Conservation (phyloP, 2,329 filamentous ascomycete genomes). For the Ceratocystis diversiconidia region DNA sequence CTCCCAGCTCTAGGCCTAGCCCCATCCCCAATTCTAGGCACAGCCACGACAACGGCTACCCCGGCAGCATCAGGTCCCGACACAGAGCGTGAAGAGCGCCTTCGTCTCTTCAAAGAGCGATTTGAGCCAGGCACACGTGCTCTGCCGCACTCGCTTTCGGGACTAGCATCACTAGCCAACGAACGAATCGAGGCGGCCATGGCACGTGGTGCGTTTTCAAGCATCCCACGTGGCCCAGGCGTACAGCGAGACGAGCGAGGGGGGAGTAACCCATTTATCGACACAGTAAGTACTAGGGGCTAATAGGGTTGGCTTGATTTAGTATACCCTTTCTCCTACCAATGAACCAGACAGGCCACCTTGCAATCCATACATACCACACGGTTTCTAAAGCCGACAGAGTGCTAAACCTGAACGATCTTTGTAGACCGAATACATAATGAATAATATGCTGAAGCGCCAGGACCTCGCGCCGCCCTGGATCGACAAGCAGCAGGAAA, state of each 20-base stretch:
- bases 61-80: constrained; percentile 41
- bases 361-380: too few species aligned
- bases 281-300: constrained; percentile 38
- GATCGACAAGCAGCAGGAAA: constrained; percentile 97
- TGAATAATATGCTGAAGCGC: constrained; percentile 96
- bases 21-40: constrained; percentile 24
- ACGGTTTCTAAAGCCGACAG: neutral
- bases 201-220: constrained; percentile 71
- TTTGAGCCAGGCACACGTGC: constrained; percentile 59
- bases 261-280: constrained; percentile 75
- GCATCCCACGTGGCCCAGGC: constrained; percentile 66
- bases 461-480: constrained; percentile 93
- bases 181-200: constrained; percentile 86
- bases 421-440: constrained; percentile 73
- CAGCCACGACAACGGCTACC: constrained; percentile 25
- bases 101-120: constrained; percentile 62
- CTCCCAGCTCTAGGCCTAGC: constrained; percentile 26
- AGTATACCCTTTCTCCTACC: too few species aligned
- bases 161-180: constrained; percentile 72
- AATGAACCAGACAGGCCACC: too few species aligned
- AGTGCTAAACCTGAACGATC: neutral
- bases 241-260: constrained; percentile 71
- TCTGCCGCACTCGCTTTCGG: constrained; percentile 63
- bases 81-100: constrained; percentile 56
- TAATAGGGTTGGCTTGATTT: too few species aligned